Percentiles rank a stretch among this genome's conserved stretches.
Evolutionary conservation across 192 early-diverging fungal genomes (phyloP).

Genomic region (Physocladia obscura): DNA sequence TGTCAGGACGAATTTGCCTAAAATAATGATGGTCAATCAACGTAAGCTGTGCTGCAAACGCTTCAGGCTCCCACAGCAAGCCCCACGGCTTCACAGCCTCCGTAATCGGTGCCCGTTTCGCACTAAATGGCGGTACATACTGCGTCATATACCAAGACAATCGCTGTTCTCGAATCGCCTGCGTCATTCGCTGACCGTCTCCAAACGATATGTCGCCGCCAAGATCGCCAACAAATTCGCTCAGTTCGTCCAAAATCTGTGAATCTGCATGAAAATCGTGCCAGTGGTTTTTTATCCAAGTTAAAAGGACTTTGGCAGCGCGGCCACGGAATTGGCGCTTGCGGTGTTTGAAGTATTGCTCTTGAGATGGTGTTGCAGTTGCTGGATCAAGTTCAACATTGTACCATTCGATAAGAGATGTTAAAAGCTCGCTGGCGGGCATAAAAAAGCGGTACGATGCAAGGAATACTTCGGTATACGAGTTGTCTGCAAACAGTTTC

Average conservation of each 20-base stretch:
- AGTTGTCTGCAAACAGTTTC: conserved; percentile 38
- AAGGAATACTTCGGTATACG: conserved; percentile 56
- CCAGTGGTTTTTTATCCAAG: conserved; percentile 61
- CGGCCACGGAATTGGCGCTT: conserved; percentile 46
- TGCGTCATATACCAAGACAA: conserved; percentile 56
- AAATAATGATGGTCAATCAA: conserved; percentile 52
- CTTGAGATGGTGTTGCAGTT: conserved; percentile 32
- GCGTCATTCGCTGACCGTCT: conserved; percentile 53
- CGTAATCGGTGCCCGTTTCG: conserved; percentile 20
- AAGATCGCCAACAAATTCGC: conserved; percentile 48
- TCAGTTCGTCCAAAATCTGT: conserved; percentile 37
- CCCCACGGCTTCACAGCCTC: conserved; percentile 44
- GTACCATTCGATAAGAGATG: conserved; percentile 57
- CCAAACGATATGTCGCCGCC: conserved; percentile 44
- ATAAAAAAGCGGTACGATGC: conserved; percentile 56
- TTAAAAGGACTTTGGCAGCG: conserved; percentile 39
- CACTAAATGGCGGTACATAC: conserved; percentile 50
- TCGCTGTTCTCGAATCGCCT: conserved; percentile 59
- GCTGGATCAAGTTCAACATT: conserved; percentile 48
- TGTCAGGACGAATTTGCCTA: conserved; percentile 51
- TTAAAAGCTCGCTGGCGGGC: conserved; percentile 32
- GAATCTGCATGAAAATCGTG: conserved; percentile 49
- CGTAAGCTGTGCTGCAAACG: conserved; percentile 52
- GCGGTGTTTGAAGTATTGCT: conserved; percentile 38
- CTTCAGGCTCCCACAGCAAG: conserved; percentile 45